Conservation (phyloP, 495 filamentous ascomycete genomes). For the Hypoxylon subgilvum region DNA sequence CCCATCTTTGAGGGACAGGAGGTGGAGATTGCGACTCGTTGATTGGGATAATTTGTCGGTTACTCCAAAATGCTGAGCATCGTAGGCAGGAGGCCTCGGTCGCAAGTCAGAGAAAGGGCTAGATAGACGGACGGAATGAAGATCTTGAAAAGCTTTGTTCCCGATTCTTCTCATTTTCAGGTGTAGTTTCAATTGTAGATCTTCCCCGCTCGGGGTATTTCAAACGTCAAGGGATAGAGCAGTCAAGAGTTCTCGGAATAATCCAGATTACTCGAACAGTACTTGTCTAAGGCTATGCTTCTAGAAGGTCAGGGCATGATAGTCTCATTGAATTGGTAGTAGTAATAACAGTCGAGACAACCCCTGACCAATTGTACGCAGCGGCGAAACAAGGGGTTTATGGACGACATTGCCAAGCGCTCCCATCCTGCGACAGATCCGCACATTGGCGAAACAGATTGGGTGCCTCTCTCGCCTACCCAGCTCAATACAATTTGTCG, state of each 20-base stretch:
- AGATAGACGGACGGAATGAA: slow-evolving; percentile 15
- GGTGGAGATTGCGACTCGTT: slow-evolving; percentile 40
- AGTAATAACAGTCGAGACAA: no score
- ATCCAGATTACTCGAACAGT: no score
- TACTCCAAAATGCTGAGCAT: slow-evolving; percentile 2
- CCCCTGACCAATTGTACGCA: slow-evolving; percentile 15
- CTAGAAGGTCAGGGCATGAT: background rate
- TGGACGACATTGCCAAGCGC: slow-evolving; percentile 25
- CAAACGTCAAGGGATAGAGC: background rate
- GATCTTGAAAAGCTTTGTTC: slow-evolving; percentile 21
- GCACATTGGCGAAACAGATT: slow-evolving; percentile 34
- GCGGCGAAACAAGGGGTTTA: slow-evolving; percentile 15
- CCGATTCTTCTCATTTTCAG: slow-evolving; percentile 12
- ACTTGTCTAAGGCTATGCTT: background rate
- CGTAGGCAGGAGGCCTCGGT: slow-evolving; percentile 17
- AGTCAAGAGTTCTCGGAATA: background rate
- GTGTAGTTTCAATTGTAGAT: slow-evolving; percentile 29
- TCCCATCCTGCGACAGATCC: slow-evolving; percentile 35
- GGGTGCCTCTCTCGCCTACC: no score
- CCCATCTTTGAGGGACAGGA: slow-evolving; percentile 68
- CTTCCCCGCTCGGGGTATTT: slow-evolving; percentile 8
- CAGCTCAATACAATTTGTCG: slow-evolving; percentile 13
- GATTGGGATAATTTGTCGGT: slow-evolving; percentile 5
- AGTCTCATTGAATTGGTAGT: no score
- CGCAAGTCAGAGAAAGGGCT: background rate